Base-by-base conservation (phyloP, 768 basidiomycete species). In the Termitomyces bulborhizus region DNA sequence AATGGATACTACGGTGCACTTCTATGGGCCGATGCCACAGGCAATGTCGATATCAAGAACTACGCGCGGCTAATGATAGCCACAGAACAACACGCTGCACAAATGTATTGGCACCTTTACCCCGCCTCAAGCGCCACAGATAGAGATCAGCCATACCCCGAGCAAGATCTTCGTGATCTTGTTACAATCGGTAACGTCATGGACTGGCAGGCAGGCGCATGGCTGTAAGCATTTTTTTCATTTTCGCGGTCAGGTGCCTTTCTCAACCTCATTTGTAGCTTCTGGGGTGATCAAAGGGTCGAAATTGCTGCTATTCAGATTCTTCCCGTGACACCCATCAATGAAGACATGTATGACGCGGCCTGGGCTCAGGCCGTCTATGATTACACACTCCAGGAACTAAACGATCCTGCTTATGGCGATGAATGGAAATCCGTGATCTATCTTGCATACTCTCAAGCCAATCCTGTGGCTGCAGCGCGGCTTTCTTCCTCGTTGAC, bases 371-470 rank as follows among this genome's bases (percentile, higher is more conserved):
- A 63, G 39, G 63, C 62, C n/a, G 61, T 70, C 11, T 61, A 64
- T 53, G 59, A 60, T 49, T 71, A 71, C 56, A 60, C 69, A 8
- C 45, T 62, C 8, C 31, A 41, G 26, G 69, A 72, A 54, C 46
- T 71, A 49, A 65, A 62, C 21, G 57, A 69, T 49, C 44, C 63
- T 24, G 59, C 54, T 15, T 54, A 60, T 48, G 65, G 66, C 47
- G 69, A 72, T 54, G 66, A 67, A 31, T 72, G 71, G 71, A 72
- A 70, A 53, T 60, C 63, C 15, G 60, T 72, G 40, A 72, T 72
- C 46, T 66, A 72, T 46, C 64, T 66, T 52, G 71, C 69, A 3
- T 68, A 66, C 51, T 66, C 68, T 12, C 65, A 69, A 51, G 59
- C 60, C 24, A 64, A 63, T 32, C 64, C 71, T 1, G 55, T 60